phyloP scores from a whole-genome alignment of 768 basidiomycete genomes.

The Terana coerulea region DNA sequence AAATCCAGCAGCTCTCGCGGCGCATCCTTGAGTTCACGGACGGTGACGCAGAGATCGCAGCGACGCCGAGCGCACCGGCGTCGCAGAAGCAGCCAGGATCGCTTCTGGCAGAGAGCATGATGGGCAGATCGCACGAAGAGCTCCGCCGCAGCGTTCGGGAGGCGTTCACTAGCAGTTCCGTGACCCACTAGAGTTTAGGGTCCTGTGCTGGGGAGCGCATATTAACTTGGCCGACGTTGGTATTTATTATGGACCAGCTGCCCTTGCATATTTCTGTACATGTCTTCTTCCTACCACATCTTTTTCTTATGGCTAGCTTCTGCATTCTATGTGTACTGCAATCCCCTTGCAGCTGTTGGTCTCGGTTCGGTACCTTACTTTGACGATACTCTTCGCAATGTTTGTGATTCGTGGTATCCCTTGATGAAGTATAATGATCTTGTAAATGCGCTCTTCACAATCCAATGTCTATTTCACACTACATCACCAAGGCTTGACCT shows the following conservation, averaged over 20 bases:
- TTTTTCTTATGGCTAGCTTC: not conserved
- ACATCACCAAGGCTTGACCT: no score
- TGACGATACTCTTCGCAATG: not conserved
- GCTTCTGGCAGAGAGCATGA: slow-evolving; percentile 50
- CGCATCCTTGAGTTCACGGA: slow-evolving; percentile 89
- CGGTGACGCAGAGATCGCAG: slow-evolving; percentile 56
- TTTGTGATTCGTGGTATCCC: not conserved
- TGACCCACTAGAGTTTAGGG: slow-evolving; percentile 27
- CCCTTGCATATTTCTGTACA: slow-evolving; percentile 5
- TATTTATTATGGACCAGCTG: slow-evolving; percentile 3
- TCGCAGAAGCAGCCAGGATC: slow-evolving; percentile 71
- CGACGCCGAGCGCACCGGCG: slow-evolving; percentile 56
- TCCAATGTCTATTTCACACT: not conserved
- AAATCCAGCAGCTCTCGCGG: slow-evolving; percentile 82
- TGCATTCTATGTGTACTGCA: slow-evolving; percentile 3
- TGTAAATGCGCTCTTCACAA: slow-evolving; percentile 15
- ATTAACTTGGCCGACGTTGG: not conserved
- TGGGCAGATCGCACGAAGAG: slow-evolving; percentile 69
- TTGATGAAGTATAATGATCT: slow-evolving; percentile 22
- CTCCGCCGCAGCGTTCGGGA: slow-evolving; percentile 79
- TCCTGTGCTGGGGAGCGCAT: no score
- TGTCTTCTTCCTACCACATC: slow-evolving; percentile 2
- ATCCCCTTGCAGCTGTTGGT: not conserved
- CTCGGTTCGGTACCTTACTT: slow-evolving; percentile 1
- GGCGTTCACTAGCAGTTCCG: slow-evolving; percentile 68